Base-by-base conservation (phyloP, 345 rosid species). In the Sisymbrium irio region DNA sequence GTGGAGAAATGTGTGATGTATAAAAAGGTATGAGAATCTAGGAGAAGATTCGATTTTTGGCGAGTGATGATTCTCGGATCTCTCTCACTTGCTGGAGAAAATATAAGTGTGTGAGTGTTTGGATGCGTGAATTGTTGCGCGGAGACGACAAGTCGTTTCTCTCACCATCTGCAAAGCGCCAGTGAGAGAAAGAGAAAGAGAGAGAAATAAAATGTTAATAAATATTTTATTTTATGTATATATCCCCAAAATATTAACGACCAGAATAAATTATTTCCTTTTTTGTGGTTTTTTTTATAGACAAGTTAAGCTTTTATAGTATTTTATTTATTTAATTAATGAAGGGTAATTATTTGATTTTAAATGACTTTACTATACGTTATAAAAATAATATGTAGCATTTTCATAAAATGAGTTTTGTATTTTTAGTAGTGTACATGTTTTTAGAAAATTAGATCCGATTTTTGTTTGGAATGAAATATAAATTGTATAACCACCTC, bases 11-110 rank as follows among this genome's bases (percentile, higher is more conserved):
- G 60, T 20, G 36, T 66, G 57, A 65, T 20, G 46, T 32, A 6
- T 1, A 27, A 10, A 4, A 13, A 10, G 28, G 40, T 27, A 0
- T 15, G 46, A 58, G 74, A 70, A 70, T 70, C 74, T 70, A 70
- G 46, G 20, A 19, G 65, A 46, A 70, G 65, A 57, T 9, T 35
- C 37, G 74, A 59, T 70, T 46, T 42, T 44, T n/a, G n/a, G n/a
- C 36, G 46, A 45, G 57, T 42, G 41, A 69, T 13, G 20, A 32
- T 3, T 55, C 17, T 40, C 62, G 10, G 71, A 47, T 65, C 71
- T 50, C 58, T 32, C 69, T 8, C 39, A 27, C 62, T 45, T 45
- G 1, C 25, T 2, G 12, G 25, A 46, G 25, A 18, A 8, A 7
- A 36, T 36, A 9, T 22, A 35, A 15, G 46, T 42, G 45, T 14